Percentiles rank a stretch among this genome's conserved stretches.
These are phyloP conservation scores for Periconia macrospinosa DNA, from an alignment of 2,329 filamentous ascomycete species.

Conservation along the genomic window DNA sequence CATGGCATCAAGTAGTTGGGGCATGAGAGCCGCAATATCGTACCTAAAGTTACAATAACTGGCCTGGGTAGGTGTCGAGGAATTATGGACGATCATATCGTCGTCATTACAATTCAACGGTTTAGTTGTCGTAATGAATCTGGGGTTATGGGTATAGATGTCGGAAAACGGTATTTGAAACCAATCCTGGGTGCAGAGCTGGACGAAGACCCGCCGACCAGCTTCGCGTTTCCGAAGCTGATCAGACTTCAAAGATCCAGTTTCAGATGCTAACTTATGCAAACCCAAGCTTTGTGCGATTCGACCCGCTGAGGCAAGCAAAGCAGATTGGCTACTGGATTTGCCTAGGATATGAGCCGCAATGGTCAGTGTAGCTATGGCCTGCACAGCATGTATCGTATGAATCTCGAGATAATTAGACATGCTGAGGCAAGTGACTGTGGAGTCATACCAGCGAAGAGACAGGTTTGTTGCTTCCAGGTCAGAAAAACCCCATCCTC, in stretches of 20 bases:
- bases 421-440: conserved; percentile 46
- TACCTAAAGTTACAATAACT: conserved; percentile 42
- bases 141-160: conserved; percentile 39
- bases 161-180: conserved; percentile 46
- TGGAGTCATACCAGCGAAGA: conserved; percentile 49
- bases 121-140: conserved; percentile 28
- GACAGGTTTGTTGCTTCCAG: conserved; percentile 44
- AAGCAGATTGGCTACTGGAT: conserved; percentile 49
- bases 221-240: conserved; percentile 29
- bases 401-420: conserved; percentile 45
- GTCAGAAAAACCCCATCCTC: conserved; percentile 46
- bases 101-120: conserved; percentile 41
- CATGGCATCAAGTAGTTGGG: conserved; percentile 41
- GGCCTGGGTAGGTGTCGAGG: conserved; percentile 29
- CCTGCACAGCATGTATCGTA: conserved; percentile 48
- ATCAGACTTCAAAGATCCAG: not conserved
- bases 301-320: conserved; percentile 48
- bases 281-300: conserved; percentile 53
- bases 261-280: conserved; percentile 40
- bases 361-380: conserved; percentile 50
- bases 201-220: conserved; percentile 39
- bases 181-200: conserved; percentile 48
- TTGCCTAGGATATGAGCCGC: conserved; percentile 51
- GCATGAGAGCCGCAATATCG: conserved; percentile 43
- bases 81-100: conserved; percentile 12